Percentiles rank a stretch among this genome's conserved stretches.
These are phyloP conservation scores for Rhodotorula sp. DNA, from an alignment of 1,284 basidiomycete genomes.

Conservation along the genomic window DNA sequence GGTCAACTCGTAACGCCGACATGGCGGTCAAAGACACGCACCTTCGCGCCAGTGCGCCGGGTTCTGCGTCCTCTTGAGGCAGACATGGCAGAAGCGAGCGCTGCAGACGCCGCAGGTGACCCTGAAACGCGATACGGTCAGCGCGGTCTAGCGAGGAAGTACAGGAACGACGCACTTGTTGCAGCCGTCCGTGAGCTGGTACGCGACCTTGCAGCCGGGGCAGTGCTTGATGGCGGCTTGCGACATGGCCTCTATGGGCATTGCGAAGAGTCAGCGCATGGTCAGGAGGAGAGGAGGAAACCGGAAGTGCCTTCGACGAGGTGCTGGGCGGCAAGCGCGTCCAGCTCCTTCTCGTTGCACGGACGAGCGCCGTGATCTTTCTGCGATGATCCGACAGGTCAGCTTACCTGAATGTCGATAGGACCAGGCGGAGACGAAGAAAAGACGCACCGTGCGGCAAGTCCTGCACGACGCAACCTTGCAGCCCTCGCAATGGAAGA, in stretches of 20 bases:
- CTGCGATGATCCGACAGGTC: neutral
- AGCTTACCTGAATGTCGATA: neutral
- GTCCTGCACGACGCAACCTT: conserved; percentile 34
- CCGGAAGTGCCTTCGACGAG: conserved; percentile 28
- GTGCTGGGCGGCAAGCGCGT: conserved; percentile 20
- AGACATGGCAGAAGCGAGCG: conserved; percentile 21
- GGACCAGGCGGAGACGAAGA: too few species aligned
- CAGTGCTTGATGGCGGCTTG: conserved; percentile 27
- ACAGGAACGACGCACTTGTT: conserved; percentile 11
- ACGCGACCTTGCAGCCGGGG: conserved; percentile 20
- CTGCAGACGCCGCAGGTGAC: conserved; percentile 16
- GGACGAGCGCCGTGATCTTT: conserved; percentile 37
- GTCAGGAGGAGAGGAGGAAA: too few species aligned
- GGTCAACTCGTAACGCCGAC: neutral
- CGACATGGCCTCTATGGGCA: conserved; percentile 24
- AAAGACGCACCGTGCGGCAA: conserved; percentile 35
- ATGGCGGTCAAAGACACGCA: neutral
- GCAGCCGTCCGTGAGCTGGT: conserved; percentile 27
- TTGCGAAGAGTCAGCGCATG: too few species aligned
- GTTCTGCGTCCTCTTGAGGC: neutral
- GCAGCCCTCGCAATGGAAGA: conserved; percentile 25
- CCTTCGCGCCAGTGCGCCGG: neutral
- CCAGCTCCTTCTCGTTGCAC: conserved; percentile 35
- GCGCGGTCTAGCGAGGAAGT: neutral
- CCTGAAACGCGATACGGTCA: neutral